These are phyloP conservation scores for Dunaliella primolecta DNA, from an alignment of 139 green algal genomes.

Conservation along the genomic window DNA sequence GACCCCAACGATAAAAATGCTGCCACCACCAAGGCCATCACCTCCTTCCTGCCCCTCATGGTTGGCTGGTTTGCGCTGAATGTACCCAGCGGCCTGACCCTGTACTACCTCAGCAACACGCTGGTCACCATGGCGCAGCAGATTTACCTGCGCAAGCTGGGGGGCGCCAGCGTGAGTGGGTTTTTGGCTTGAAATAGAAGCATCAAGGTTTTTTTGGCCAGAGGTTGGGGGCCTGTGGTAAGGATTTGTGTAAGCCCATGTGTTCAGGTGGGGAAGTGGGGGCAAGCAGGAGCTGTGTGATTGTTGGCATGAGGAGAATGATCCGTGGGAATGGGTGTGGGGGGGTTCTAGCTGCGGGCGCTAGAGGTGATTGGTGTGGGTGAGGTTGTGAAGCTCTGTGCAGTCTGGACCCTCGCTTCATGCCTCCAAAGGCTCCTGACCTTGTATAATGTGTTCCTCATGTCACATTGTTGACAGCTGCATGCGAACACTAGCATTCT, in stretches of 20 bases:
- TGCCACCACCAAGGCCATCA: slow-evolving; percentile 42
- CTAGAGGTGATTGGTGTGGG: background rate
- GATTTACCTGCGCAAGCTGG: slow-evolving; percentile 81
- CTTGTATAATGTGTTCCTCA: background rate
- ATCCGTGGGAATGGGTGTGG: background rate
- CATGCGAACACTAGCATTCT: too few species aligned
- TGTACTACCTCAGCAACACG: slow-evolving; percentile 93
- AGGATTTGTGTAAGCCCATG: background rate
- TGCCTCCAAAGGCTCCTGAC: background rate
- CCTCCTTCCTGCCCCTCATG: slow-evolving; percentile 75
- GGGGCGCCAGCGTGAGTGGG: slow-evolving; percentile 54
- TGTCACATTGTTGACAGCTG: background rate
- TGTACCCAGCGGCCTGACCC: slow-evolving; percentile 76
- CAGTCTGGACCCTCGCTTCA: background rate
- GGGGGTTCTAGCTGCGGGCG: background rate
- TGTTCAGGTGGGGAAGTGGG: background rate
- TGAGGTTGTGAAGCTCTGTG: background rate
- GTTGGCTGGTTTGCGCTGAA: slow-evolving; percentile 88
- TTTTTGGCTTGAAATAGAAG: background rate
- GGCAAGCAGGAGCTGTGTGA: background rate
- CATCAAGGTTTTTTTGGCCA: background rate
- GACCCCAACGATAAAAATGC: slow-evolving; percentile 70
- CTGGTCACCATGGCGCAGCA: slow-evolving; percentile 53
- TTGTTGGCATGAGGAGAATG: background rate
- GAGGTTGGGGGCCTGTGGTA: background rate